A percentile compares a stretch with the other conserved stretches of the same genome.
phyloP scores from a whole-genome alignment of 352 stramenopile genomes.

The Globisporangium recalcitrans region DNA sequence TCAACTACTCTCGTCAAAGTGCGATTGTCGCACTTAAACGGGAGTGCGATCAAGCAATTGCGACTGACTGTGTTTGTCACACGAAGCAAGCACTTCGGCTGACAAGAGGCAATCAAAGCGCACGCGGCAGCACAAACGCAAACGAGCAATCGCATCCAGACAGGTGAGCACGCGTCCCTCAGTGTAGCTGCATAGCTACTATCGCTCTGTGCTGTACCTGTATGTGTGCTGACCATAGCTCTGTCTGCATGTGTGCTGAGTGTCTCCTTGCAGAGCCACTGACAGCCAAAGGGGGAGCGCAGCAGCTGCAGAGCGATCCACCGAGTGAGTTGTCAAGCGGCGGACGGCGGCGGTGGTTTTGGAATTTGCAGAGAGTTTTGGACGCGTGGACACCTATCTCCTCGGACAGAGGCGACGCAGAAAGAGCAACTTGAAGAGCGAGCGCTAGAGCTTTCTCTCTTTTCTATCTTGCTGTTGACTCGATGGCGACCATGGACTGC shows the following conservation, averaged over 20 bases:
- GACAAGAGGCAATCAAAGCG: neutral
- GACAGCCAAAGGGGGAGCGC: neutral
- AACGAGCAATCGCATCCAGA: conserved; percentile 1
- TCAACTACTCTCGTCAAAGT: no score
- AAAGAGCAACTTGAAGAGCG: neutral
- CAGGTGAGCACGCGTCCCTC: neutral
- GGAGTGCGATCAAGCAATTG: neutral
- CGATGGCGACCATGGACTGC: conserved; percentile 1
- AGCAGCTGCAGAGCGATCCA: neutral
- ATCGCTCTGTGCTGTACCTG: neutral
- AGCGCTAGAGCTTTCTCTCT: neutral
- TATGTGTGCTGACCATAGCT: neutral
- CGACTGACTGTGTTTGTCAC: neutral
- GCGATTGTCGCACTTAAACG: neutral
- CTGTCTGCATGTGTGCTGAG: neutral
- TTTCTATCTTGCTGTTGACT: neutral
- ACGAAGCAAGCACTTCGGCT: neutral
- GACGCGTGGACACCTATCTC: neutral
- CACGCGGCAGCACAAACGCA: conserved; percentile 1
- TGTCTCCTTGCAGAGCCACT: neutral
- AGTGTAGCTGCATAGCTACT: neutral
- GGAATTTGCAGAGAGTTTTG: neutral
- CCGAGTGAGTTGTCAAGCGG: conserved; percentile 1
- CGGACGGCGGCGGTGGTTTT: conserved; percentile 1
- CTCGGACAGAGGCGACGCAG: neutral